Conservation (phyloP, 1,284 basidiomycete genomes). For the Ustilago lituana region DNA sequence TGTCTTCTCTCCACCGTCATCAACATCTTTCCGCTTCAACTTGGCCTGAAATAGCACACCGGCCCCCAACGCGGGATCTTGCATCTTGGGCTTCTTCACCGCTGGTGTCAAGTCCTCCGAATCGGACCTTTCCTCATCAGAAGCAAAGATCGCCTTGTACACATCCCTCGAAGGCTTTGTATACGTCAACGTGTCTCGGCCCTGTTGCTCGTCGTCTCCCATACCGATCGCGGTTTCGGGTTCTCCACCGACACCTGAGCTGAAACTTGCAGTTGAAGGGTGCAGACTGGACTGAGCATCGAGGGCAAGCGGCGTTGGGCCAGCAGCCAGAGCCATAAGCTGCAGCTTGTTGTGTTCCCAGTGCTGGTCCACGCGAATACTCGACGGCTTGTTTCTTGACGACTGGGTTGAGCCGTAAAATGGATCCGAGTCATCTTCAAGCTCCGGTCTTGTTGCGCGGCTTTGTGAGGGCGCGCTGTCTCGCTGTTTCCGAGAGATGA, state of each 20-base stretch:
- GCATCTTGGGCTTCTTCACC: slow-evolving; percentile 16
- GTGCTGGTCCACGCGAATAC: slow-evolving; percentile 19
- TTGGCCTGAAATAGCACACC: slow-evolving; percentile 25
- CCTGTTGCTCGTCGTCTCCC: slow-evolving; percentile 89
- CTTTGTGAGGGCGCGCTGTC: neutral
- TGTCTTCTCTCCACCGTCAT: slow-evolving; percentile 73
- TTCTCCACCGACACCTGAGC: neutral
- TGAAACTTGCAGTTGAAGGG: neutral
- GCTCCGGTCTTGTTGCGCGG: neutral
- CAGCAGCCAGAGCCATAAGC: slow-evolving; percentile 25
- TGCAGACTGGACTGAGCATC: slow-evolving; percentile 20
- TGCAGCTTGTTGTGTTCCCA: slow-evolving; percentile 41
- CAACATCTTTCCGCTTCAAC: slow-evolving; percentile 18
- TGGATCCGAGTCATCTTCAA: slow-evolving; percentile 20
- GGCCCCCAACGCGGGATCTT: slow-evolving; percentile 15
- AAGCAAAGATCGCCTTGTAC: slow-evolving; percentile 77
- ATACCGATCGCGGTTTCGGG: slow-evolving; percentile 72
- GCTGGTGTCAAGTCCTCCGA: slow-evolving; percentile 76
- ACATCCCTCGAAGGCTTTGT: slow-evolving; percentile 87
- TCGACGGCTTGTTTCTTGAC: slow-evolving; percentile 5
- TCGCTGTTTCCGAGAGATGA: slow-evolving; percentile 9
- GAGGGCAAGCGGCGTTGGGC: slow-evolving; percentile 40
- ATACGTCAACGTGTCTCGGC: slow-evolving; percentile 84
- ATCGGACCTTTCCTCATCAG: slow-evolving; percentile 81
- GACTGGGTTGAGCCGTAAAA: slow-evolving; percentile 22